These are phyloP conservation scores for Oryza glumipatula DNA, from an alignment of 176 grass and related monocot genomes.

Conservation along the genomic window DNA sequence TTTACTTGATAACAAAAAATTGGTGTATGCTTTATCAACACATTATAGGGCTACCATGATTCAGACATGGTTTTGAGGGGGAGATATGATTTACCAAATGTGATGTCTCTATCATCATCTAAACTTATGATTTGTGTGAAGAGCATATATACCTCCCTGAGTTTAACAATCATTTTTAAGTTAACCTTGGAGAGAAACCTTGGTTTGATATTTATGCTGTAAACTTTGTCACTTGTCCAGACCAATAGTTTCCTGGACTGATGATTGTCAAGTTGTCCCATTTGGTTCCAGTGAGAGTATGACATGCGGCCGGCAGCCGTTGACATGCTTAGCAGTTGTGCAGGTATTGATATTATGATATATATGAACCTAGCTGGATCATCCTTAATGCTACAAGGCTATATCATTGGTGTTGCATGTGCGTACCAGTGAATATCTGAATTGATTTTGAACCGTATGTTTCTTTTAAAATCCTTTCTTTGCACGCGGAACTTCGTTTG, in stretches of 20 bases:
- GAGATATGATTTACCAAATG: too few relatives aligned
- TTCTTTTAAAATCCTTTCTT: not conserved
- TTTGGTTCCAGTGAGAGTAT: not conserved
- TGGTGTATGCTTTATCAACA: not conserved
- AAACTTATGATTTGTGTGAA: not conserved
- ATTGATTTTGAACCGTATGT: not conserved
- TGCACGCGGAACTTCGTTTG: too few relatives aligned
- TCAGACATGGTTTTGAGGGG: too few relatives aligned
- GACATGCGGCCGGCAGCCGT: not conserved
- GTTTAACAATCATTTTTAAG: not conserved
- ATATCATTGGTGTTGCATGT: not conserved
- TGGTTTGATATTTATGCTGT: not conserved
- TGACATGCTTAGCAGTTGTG: not conserved
- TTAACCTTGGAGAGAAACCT: not conserved
- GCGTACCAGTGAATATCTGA: not conserved
- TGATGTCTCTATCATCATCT: not conserved
- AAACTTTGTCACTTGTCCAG: not conserved
- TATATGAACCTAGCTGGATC: not conserved
- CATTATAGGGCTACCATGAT: not conserved
- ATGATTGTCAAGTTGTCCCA: not conserved
- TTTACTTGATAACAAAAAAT: conserved; percentile 1
- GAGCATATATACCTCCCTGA: not conserved
- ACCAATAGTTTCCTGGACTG: not conserved
- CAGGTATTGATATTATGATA: not conserved
- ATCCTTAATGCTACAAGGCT: not conserved